Base-by-base conservation (phyloP, 805 yeast genomes). In the Yamadazyma takamatsuzukensis region DNA sequence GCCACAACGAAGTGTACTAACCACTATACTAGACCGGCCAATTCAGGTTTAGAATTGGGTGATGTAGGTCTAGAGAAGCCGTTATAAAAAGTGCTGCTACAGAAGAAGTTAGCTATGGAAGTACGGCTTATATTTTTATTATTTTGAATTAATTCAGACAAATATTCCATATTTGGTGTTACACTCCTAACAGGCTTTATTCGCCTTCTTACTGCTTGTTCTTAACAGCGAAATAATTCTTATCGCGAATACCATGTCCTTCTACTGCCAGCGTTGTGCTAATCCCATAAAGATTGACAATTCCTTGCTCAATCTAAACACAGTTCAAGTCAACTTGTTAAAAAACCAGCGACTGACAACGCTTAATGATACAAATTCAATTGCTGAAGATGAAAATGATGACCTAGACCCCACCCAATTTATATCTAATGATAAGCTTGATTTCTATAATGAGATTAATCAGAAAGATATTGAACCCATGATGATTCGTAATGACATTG, bases 201-300 rank as follows among this genome's bases (percentile, higher is more conserved):
- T n/a, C n/a, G n/a, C n/a, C n/a, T n/a, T n/a, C n/a, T n/a, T n/a
- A n/a, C n/a, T n/a, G n/a, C n/a, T n/a, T n/a, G n/a, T n/a, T n/a
- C n/a, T n/a, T n/a, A n/a, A n/a, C n/a, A n/a, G n/a, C n/a, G n/a
- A n/a, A n/a, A n/a, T n/a, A n/a, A n/a, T n/a, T n/a, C n/a, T n/a
- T n/a, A n/a, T n/a, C n/a, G n/a, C n/a, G n/a, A n/a, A n/a, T n/a
- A 11, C 27, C 23, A 22, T 25, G 14, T 8, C 19, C 5, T 52
- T 60, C 35, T 37, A 49, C 16, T 83, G 93, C 55, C 83, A 76
- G 48, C 59, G 76, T 44, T 83, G 90, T 53, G 68, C 74, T 37
- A 62, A 74, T 14, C 82, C 84, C 1, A 49, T 83, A 19, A 49
- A 53, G 9, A 56, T 80, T 4, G 84, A 82, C 49, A 68, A 68